Percentiles rank a stretch among this genome's conserved stretches.
Conservation (phyloP, 768 basidiomycete genomes). For the Amylocystis lapponica region DNA sequence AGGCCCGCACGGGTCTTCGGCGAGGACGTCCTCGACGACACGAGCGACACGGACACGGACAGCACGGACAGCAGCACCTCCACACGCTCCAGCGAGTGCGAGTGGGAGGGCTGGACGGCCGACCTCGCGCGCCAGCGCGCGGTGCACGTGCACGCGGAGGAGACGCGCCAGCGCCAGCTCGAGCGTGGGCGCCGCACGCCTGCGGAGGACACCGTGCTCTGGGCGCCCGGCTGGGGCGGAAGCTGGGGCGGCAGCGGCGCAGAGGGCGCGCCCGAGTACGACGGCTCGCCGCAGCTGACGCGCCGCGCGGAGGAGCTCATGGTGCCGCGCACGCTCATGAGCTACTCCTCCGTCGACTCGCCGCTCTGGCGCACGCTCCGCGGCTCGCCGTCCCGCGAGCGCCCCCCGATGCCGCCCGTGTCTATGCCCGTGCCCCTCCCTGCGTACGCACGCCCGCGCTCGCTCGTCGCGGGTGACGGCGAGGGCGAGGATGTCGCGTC, state of each 20-base stretch:
- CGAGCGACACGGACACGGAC: conserved; percentile 30
- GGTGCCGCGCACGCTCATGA: conserved; percentile 11
- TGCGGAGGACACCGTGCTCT: background rate
- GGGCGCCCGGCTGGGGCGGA: conserved; percentile 5
- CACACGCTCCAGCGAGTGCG: conserved; percentile 44
- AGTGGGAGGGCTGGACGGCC: conserved; percentile 65
- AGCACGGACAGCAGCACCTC: conserved; percentile 5
- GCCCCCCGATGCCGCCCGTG: conserved; percentile 1
- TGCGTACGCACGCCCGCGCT: background rate
- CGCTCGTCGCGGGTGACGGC: conserved; percentile 1
- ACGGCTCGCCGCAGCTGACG: background rate
- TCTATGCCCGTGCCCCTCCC: background rate
- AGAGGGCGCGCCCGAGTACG: background rate
- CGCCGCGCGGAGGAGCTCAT: conserved; percentile 3
- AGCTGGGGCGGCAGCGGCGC: background rate
- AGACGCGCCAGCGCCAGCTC: conserved; percentile 1
- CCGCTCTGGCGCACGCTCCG: conserved; percentile 16
- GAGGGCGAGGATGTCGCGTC: conserved; percentile 7
- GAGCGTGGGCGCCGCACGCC: background rate
- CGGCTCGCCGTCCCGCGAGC: background rate
- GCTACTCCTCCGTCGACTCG: conserved; percentile 23
- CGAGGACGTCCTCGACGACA: conserved; percentile 19
- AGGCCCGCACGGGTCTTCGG: background rate
- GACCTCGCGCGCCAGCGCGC: conserved; percentile 43
- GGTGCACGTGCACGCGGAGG: conserved; percentile 19